Percentiles rank a stretch among this genome's conserved stretches.
Conservation (phyloP, 805 yeast species). For the Candida succiphila region DNA sequence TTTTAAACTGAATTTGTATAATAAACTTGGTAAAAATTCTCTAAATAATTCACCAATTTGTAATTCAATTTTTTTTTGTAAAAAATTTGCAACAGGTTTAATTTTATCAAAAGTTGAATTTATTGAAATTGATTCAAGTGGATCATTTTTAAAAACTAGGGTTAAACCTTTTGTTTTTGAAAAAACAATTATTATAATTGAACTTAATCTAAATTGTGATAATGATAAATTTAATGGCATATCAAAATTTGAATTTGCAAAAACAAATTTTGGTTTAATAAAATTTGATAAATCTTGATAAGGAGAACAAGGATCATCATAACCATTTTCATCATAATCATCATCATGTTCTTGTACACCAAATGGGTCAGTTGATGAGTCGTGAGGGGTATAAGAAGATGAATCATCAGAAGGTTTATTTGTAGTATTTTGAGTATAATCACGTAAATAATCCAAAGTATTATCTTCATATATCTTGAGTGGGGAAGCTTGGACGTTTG, state of each 20-base stretch:
- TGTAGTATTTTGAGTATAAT: conserved; percentile 20
- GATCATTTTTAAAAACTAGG: conserved; percentile 81
- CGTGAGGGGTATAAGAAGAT: neutral
- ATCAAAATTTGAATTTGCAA: conserved; percentile 59
- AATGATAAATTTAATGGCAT: conserved; percentile 72
- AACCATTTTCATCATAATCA: conserved; percentile 20
- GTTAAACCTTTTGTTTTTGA: conserved; percentile 77
- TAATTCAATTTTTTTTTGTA: conserved; percentile 74
- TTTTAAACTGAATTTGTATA: conserved; percentile 65
- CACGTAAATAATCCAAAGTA: conserved; percentile 16
- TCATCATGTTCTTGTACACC: too few relatives aligned
- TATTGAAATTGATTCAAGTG: conserved; percentile 73
- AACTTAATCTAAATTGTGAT: conserved; percentile 61
- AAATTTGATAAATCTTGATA: conserved; percentile 31
- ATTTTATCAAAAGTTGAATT: conserved; percentile 82
- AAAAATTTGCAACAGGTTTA: conserved; percentile 71
- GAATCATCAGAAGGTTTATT: conserved; percentile 1
- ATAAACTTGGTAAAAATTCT: conserved; percentile 73
- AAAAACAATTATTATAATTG: conserved; percentile 79
- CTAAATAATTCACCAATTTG: conserved; percentile 74
- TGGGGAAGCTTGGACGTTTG: conserved; percentile 80
- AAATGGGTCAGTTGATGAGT: too few relatives aligned
- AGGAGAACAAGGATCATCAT: neutral
- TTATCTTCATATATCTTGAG: conserved; percentile 48
- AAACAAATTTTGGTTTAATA: conserved; percentile 55